Evolutionary conservation across 441 rosid species (phyloP).

Genomic region (Manihot esculenta): DNA sequence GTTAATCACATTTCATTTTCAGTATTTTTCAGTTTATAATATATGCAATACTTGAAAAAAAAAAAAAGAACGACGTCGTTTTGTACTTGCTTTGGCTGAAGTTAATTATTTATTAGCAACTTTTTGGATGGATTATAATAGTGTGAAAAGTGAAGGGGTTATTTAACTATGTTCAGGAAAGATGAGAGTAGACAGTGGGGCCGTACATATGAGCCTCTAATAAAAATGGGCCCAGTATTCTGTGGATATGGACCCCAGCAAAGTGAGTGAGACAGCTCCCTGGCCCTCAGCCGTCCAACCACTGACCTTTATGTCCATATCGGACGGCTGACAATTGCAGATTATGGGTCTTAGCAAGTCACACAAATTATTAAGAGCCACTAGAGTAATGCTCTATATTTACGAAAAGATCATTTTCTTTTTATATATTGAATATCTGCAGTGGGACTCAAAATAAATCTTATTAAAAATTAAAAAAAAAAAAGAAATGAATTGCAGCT

Average conservation of each 20-base stretch:
- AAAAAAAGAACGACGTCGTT: not conserved
- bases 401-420: no score
- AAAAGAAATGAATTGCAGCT: conserved; percentile 1
- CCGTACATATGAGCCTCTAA: not conserved
- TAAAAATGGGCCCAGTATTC: not conserved
- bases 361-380: not conserved
- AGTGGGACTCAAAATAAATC: not conserved
- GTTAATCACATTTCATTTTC: no score
- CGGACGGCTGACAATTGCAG: conserved; percentile 23
- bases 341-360: conserved; percentile 10
- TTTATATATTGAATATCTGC: no score
- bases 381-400: no score
- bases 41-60: no score
- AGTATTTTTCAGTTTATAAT: no score
- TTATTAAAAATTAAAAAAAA: no score
- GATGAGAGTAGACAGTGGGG: conserved; percentile 8
- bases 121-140: not conserved
- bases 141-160: not conserved
- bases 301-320: conserved; percentile 23
- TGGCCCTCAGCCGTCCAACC: conserved; percentile 19
- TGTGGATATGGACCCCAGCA: conserved; percentile 20
- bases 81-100: not conserved
- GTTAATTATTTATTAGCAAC: not conserved
- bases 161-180: conserved; percentile 3
- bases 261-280: conserved; percentile 14